Percentiles rank a stretch among this genome's conserved stretches.
phyloP scores from a whole-genome alignment of 2,329 filamentous ascomycete genomes.

The Paracoccidioides brasiliensis region DNA sequence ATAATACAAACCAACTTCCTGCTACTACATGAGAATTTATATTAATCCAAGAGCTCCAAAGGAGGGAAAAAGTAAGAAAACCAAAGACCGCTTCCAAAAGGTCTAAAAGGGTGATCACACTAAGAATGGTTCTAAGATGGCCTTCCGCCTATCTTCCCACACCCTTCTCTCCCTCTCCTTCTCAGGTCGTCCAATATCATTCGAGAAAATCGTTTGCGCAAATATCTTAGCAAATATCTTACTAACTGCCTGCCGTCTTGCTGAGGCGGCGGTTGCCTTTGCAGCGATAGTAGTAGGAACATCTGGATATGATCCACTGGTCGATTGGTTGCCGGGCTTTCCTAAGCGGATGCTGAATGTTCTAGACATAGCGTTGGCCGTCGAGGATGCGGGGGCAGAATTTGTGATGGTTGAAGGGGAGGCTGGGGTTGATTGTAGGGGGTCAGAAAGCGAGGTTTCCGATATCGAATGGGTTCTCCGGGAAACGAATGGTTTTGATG shows the following conservation, averaged over 20 bases:
- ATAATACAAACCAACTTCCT: not conserved
- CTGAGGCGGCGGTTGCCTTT: slow-evolving; percentile 27
- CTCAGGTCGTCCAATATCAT: slow-evolving; percentile 22
- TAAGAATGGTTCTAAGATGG: slow-evolving; percentile 59
- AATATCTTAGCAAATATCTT: slow-evolving; percentile 53
- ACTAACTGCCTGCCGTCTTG: slow-evolving; percentile 48
- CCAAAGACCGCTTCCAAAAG: not conserved
- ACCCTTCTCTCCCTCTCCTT: slow-evolving; percentile 48
- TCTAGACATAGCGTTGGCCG: not conserved
- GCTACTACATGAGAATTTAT: not conserved
- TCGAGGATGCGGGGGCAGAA: not conserved
- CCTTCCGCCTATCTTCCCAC: slow-evolving; percentile 50
- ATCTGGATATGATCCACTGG: slow-evolving; percentile 3
- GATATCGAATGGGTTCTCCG: slow-evolving; percentile 15
- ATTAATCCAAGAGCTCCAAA: not conserved
- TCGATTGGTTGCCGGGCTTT: slow-evolving; percentile 3
- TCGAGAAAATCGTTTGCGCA: slow-evolving; percentile 48
- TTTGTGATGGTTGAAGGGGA: slow-evolving; percentile 6
- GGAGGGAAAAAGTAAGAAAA: not conserved
- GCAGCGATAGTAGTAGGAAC: slow-evolving; percentile 17
- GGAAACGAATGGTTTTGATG: slow-evolving; percentile 8
- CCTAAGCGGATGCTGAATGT: slow-evolving; percentile 7
- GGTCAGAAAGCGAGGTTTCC: slow-evolving; percentile 13
- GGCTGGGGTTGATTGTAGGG: slow-evolving; percentile 23
- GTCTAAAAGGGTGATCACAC: not conserved